These are phyloP conservation scores for Cucumis hystrix DNA, from an alignment of 306 rosid species.

Conservation along the genomic window DNA sequence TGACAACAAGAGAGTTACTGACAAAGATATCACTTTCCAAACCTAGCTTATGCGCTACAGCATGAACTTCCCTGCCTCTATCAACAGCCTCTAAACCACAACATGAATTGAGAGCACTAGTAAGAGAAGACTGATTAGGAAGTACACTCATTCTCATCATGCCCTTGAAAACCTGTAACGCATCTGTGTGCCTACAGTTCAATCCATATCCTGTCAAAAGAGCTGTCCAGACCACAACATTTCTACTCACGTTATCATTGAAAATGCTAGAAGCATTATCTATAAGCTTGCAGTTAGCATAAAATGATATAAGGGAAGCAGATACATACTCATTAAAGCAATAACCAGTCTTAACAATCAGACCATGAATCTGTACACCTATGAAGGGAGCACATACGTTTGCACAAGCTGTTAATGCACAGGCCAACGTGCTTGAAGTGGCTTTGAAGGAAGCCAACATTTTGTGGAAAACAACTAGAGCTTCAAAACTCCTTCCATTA, in stretches of 20 bases:
- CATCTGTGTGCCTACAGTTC: conserved; percentile 32
- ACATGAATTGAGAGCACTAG: conserved; percentile 81
- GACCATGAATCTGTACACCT: conserved; percentile 60
- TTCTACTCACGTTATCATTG: conserved; percentile 23
- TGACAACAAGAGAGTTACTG: conserved; percentile 57
- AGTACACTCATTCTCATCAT: conserved; percentile 29
- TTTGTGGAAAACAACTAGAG: conserved; percentile 33
- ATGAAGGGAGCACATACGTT: conserved; percentile 16
- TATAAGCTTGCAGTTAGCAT: conserved; percentile 46
- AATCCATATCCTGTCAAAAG: conserved; percentile 63
- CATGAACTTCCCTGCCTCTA: conserved; percentile 46
- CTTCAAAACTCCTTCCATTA: conserved; percentile 50
- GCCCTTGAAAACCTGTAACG: conserved; percentile 42
- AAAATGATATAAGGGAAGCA: conserved; percentile 66
- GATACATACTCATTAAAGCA: conserved; percentile 42
- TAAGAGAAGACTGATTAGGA: conserved; percentile 76
- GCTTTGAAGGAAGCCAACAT: conserved; percentile 36
- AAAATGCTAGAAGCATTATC: conserved; percentile 31
- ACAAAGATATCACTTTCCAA: conserved; percentile 42
- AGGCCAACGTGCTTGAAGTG: conserved; percentile 41
- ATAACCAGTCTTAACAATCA: conserved; percentile 34
- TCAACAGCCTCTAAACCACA: conserved; percentile 67
- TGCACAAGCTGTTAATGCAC: conserved; percentile 59
- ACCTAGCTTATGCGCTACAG: conserved; percentile 36
- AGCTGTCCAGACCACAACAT: conserved; percentile 81